phyloP scores from a whole-genome alignment of 345 rosid genomes.

The rapeseed (Brassica napus) region Da-Ae NC_063451.1:32855501-32856000 shows the following conservation, averaged over 20 bases:
- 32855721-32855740: neutral
- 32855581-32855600: neutral
- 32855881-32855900: slow-evolving; percentile 13
- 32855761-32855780: neutral
- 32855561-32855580: neutral
- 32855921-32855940: slow-evolving; percentile 22
- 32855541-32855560: slow-evolving; percentile 1
- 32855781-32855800: no score
- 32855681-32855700: neutral
- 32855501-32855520: slow-evolving; percentile 45
- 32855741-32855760: neutral
- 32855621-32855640: neutral
- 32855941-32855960: neutral
- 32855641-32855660: neutral
- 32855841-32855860: slow-evolving; percentile 29
- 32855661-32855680: neutral
- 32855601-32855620: neutral
- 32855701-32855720: neutral
- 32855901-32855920: slow-evolving; percentile 17
- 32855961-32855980: slow-evolving; percentile 13
- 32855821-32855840: slow-evolving; percentile 7
- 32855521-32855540: slow-evolving; percentile 20
- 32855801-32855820: neutral
- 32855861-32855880: slow-evolving; percentile 8
- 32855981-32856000: neutral